Evolutionary conservation across 441 rosid genomes (phyloP), one percentile per base, ranked within the genome.

Genomic region (Croton laevigatus): DNA sequence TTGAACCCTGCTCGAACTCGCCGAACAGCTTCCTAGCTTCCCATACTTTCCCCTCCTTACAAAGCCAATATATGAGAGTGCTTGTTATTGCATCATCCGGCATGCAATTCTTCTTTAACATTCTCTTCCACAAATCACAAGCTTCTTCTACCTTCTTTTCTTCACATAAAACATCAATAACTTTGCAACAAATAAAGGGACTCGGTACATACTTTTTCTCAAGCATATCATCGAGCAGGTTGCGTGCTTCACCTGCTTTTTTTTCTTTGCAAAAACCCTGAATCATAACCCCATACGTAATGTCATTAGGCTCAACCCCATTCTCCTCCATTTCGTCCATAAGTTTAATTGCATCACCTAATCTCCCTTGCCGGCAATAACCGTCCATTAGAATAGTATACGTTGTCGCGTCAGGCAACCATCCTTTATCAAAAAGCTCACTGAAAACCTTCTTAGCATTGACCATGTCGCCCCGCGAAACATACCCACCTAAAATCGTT

Each of bases 281-380:
- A 6, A 93, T 85, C 96, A 91, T 87, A 59, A 91, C 94, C 14
- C 96, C 92, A 49, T 91, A 91, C 11, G 94, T 91, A 65, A 93
- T 88, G 8, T 93, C 97, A 80, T 89, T 93, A 1, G 97, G 85
- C 58, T 79, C 84, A 57, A 93, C 83, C 27, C 81, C 87, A 23
- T 87, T 85, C 58, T 79, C 86, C 70, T 88, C 96, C 98, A 93
- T 93, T 3, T 88, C 89, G 81, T 93, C 97, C 97, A 93, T 93
- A 17, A 87, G 85, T 80, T 69, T 84, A 71, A 87, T 80, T 5
- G 98, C 97, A 73, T 93, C 93, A 62, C 44, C 74, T 62, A 93
- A 83, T 74, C 87, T 89, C 71, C 94, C 96, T 70, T 79, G 69
- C 78, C 71, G 80, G 66, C 93, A 88, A 70, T 91, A 88, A 71